phyloP scores from a whole-genome alignment of 352 stramenopile species.

The Globisporangium cylindrosporum region DNA sequence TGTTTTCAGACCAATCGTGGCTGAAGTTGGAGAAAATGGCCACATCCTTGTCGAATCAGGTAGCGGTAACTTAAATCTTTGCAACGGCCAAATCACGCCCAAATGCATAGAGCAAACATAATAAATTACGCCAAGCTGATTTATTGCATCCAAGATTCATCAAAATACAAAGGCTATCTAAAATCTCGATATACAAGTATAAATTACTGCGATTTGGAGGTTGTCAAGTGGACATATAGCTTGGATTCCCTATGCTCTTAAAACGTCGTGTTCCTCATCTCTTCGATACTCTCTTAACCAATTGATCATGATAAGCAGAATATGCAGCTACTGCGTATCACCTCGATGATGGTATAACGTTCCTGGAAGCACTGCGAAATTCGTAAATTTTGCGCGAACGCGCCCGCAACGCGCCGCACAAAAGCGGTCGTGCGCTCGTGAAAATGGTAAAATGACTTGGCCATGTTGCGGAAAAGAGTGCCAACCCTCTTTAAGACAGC shows the following conservation, averaged over 20 bases:
- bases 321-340: neutral
- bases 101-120: too few species aligned
- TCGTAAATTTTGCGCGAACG: slow-evolving; percentile 4
- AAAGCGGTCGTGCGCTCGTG: slow-evolving; percentile 10
- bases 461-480: too few species aligned
- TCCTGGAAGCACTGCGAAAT: neutral
- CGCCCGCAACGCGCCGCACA: slow-evolving; percentile 5
- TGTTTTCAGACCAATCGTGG: too few species aligned
- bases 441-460: too few species aligned
- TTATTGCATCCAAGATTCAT: neutral
- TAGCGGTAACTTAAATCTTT: neutral
- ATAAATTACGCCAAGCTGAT: neutral
- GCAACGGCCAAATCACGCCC: neutral
- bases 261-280: too few species aligned
- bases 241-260: too few species aligned
- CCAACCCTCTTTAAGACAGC: too few species aligned
- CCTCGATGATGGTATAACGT: slow-evolving; percentile 1
- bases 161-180: neutral
- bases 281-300: too few species aligned
- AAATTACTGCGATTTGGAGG: too few species aligned
- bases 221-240: too few species aligned
- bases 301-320: neutral
- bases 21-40: neutral
- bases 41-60: neutral
- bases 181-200: neutral